Evolutionary conservation across 768 basidiomycete species (phyloP).

Genomic region (Cubamyces lactineus): DNA sequence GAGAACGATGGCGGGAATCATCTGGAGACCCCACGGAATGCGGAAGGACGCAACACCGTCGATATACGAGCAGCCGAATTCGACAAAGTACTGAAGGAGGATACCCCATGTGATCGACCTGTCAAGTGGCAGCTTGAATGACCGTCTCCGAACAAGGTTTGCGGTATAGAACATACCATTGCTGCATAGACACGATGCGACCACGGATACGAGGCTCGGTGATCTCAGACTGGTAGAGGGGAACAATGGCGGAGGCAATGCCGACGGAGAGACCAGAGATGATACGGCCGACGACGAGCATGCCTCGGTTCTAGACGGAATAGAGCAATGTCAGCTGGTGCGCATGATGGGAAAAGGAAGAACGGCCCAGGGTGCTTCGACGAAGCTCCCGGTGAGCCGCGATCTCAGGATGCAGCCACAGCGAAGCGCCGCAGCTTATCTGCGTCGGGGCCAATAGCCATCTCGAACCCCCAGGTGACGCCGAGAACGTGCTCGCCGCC

Average conservation of each 20-base stretch:
- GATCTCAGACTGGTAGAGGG: constrained; percentile 77
- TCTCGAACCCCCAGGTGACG: not conserved
- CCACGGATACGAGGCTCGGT: constrained; percentile 74
- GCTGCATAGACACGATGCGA: constrained; percentile 74
- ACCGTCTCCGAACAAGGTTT: not conserved
- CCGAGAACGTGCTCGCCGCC: not conserved
- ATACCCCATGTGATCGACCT: constrained; percentile 76
- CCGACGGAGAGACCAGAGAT: constrained; percentile 72
- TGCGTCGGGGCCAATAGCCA: not conserved
- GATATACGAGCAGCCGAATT: constrained; percentile 77
- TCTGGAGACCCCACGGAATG: constrained; percentile 79
- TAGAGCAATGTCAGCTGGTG: not conserved
- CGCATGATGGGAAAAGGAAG: not conserved
- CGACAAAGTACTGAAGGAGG: constrained; percentile 73
- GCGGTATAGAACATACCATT: constrained; percentile 48
- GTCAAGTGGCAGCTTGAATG: not conserved
- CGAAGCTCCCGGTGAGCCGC: not conserved
- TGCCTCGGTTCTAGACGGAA: constrained; percentile 59
- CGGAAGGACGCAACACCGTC: constrained; percentile 73
- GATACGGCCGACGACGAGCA: constrained; percentile 61
- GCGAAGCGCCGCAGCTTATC: constrained; percentile 12
- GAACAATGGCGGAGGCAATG: constrained; percentile 66
- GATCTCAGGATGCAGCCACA: not conserved
- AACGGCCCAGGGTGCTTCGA: not conserved
- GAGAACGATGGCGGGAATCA: constrained; percentile 76